Percentiles rank a stretch among this genome's conserved stretches.
These are phyloP conservation scores for Arthrinium puccinioides DNA, from an alignment of 2,329 filamentous ascomycete species.

Conservation along the genomic window DNA sequence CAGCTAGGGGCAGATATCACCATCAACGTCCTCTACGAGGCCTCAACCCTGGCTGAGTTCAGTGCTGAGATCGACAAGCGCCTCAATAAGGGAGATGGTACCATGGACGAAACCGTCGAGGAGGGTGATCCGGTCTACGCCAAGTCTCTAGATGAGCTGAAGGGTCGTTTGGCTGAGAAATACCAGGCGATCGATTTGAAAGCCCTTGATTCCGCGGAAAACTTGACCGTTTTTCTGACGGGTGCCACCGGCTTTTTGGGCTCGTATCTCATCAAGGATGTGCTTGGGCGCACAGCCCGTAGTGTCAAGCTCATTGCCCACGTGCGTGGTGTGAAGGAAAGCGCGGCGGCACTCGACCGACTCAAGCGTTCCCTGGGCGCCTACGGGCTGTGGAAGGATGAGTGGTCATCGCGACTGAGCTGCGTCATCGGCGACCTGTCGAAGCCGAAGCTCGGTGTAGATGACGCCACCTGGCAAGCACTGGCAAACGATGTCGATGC, in stretches of 20 bases:
- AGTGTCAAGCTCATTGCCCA: constrained; percentile 63
- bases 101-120: constrained; percentile 14
- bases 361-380: constrained; percentile 61
- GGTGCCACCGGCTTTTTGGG: constrained; percentile 89
- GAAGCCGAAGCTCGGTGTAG: constrained; percentile 67
- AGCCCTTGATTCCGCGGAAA: constrained; percentile 6
- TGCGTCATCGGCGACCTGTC: constrained; percentile 68
- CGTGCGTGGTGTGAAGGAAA: constrained; percentile 59
- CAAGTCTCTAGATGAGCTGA: constrained; percentile 38
- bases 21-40: constrained; percentile 64
- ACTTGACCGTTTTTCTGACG: constrained; percentile 67
- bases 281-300: constrained; percentile 54
- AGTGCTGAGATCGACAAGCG: constrained; percentile 42
- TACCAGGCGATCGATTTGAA: constrained; percentile 24
- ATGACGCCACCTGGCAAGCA: constrained; percentile 54
- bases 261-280: constrained; percentile 68
- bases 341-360: constrained; percentile 53
- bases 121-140: constrained; percentile 39
- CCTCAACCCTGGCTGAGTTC: constrained; percentile 43
- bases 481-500: constrained; percentile 62
- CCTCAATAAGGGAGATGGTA: constrained; percentile 17
- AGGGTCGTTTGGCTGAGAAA: constrained; percentile 28
- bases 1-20: constrained; percentile 43
- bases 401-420: constrained; percentile 58
- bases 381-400: constrained; percentile 71